Conservation (phyloP, 257 asterid species). For the Scutellaria galericulata region DNA sequence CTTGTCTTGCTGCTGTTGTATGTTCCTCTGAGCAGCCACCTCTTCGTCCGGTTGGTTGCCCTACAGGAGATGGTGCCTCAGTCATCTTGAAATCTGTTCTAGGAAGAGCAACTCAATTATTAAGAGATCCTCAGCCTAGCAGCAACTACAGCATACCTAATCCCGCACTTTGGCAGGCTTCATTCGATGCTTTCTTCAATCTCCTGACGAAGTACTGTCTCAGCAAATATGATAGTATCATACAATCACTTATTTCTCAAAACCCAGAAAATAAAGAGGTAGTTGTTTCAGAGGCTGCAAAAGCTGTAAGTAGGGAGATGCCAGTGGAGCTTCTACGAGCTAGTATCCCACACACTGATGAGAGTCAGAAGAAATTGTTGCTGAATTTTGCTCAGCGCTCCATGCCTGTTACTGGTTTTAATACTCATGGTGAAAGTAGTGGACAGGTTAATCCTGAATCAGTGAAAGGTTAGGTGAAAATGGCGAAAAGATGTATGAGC, state of each 20-base stretch:
- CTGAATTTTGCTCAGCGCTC: slow-evolving; percentile 78
- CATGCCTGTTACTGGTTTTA: slow-evolving; percentile 66
- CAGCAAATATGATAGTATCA: slow-evolving; percentile 76
- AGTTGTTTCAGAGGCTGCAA: slow-evolving; percentile 67
- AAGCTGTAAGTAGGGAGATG: slow-evolving; percentile 91
- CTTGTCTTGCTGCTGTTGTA: slow-evolving; percentile 98
- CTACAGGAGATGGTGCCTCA: slow-evolving; percentile 93
- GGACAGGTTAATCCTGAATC: slow-evolving; percentile 52
- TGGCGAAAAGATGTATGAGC: slow-evolving; percentile 24
- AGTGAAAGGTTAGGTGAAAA: slow-evolving; percentile 42
- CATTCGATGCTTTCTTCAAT: slow-evolving; percentile 92
- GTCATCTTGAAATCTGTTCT: slow-evolving; percentile 73
- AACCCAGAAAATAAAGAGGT: slow-evolving; percentile 49
- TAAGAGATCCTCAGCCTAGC: slow-evolving; percentile 59
- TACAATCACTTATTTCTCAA: slow-evolving; percentile 65
- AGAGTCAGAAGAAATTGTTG: slow-evolving; percentile 69
- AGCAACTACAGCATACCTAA: slow-evolving; percentile 65
- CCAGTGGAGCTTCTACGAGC: slow-evolving; percentile 94
- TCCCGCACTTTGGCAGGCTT: slow-evolving; percentile 92
- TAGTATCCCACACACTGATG: slow-evolving; percentile 87
- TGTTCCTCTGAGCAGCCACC: slow-evolving; percentile 98
- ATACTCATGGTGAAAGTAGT: slow-evolving; percentile 45
- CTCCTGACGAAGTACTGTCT: slow-evolving; percentile 80
- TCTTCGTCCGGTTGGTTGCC: slow-evolving; percentile 83
- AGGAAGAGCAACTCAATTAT: slow-evolving; percentile 73